Conservation (phyloP, 2,329 filamentous ascomycete species). For the Penicillium decumbens region DNA sequence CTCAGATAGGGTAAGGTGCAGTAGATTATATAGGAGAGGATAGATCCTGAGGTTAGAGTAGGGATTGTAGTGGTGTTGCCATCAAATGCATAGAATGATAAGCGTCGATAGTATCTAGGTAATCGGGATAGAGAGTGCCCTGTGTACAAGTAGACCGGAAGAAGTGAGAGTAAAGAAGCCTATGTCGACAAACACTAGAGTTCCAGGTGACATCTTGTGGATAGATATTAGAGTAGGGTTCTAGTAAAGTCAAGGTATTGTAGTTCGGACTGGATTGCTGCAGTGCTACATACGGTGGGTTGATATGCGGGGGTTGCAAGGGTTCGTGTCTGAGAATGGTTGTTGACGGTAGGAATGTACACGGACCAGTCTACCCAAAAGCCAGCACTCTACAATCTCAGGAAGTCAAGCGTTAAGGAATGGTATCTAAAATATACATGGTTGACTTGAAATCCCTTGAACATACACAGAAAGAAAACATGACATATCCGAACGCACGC, state of each 20-base stretch:
- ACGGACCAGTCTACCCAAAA: background rate
- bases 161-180: too few species aligned
- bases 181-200: too few species aligned
- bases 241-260: background rate
- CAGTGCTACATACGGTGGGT: background rate
- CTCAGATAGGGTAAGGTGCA: too few species aligned
- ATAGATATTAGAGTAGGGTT: background rate
- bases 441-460: slow-evolving; percentile 12
- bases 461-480: slow-evolving; percentile 9
- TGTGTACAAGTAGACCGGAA: too few species aligned
- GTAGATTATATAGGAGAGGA: too few species aligned
- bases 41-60: too few species aligned
- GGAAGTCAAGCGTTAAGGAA: slow-evolving; percentile 8
- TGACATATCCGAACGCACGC: slow-evolving; percentile 12
- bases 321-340: background rate
- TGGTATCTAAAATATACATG: slow-evolving; percentile 13
- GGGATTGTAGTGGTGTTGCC: too few species aligned
- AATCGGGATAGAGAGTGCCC: too few species aligned
- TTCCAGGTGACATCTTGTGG: too few species aligned
- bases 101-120: too few species aligned
- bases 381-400: background rate
- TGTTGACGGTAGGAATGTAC: background rate
- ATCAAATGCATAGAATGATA: too few species aligned
- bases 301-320: background rate
- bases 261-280: background rate